Evolutionary conservation across 2,329 filamentous ascomycete species (phyloP).

Genomic region (Sclerotinia sclerotiorum): DNA sequence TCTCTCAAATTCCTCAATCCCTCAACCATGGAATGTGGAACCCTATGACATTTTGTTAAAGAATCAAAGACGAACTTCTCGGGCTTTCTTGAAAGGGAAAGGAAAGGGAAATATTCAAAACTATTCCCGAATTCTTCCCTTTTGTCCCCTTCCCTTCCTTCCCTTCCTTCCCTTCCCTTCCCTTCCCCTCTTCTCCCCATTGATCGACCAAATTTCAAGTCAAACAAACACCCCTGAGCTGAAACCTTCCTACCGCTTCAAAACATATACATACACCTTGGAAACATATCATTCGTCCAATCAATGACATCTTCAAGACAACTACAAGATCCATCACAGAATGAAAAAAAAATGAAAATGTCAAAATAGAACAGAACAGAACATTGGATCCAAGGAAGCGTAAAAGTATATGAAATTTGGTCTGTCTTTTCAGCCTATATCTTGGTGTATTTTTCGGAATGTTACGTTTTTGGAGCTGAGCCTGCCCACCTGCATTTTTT

Average conservation of each 20-base stretch:
- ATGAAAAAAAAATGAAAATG: neutral
- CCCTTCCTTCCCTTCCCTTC: no score
- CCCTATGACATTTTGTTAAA: neutral
- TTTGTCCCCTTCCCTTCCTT: no score
- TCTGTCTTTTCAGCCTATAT: neutral
- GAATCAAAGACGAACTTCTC: neutral
- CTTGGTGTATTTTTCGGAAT: neutral
- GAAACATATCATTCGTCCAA: constrained; percentile 1
- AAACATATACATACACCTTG: neutral
- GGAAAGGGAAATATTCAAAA: neutral
- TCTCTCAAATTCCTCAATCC: constrained; percentile 4
- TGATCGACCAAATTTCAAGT: neutral
- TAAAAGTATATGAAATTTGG: neutral
- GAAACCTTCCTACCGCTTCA: constrained; percentile 12
- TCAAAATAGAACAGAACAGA: neutral
- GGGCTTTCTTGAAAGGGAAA: neutral
- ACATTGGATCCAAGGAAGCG: neutral
- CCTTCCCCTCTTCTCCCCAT: neutral
- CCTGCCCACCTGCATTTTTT: neutral
- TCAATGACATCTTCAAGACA: constrained; percentile 1
- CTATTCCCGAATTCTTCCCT: neutral
- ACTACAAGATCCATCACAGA: neutral
- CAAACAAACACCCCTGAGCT: constrained; percentile 8
- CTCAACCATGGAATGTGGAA: constrained; percentile 13
- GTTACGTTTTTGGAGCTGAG: constrained; percentile 3